Evolutionary conservation across 2,329 filamentous ascomycete species (phyloP).

Genomic region (Cyphellophora europaea): DNA sequence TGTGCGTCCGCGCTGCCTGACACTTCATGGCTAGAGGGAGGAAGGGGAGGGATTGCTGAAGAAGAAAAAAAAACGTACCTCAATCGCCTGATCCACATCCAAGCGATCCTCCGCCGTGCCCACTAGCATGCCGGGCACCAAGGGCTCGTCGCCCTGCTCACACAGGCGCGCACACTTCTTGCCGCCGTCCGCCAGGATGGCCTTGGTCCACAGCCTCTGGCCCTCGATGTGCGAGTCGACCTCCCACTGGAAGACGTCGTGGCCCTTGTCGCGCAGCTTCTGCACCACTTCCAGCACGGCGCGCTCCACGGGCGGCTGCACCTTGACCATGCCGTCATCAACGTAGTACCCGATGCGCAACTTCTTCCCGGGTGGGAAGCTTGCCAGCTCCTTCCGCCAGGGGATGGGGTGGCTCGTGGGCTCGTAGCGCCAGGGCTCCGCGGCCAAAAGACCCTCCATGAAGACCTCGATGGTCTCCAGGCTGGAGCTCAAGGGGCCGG

Average conservation of each 20-base stretch:
- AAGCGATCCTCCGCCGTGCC: constrained; percentile 22
- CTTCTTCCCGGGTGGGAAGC: constrained; percentile 26
- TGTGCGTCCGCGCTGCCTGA: no score
- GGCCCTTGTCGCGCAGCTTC: background rate
- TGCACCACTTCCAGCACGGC: constrained; percentile 14
- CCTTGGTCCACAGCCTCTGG: constrained; percentile 23
- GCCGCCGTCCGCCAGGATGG: constrained; percentile 25
- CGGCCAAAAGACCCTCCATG: constrained; percentile 28
- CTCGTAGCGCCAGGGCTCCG: constrained; percentile 45
- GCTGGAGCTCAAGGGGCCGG: constrained; percentile 46
- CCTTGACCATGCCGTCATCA: constrained; percentile 46
- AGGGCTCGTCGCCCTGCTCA: constrained; percentile 18
- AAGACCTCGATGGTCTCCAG: constrained; percentile 37
- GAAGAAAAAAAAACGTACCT: constrained; percentile 3
- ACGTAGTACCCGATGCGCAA: constrained; percentile 41
- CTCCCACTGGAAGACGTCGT: constrained; percentile 31
- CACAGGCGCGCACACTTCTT: constrained; percentile 21
- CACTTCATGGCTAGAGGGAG: background rate
- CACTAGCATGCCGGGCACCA: constrained; percentile 26
- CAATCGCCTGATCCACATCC: constrained; percentile 18
- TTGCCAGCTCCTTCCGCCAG: constrained; percentile 41
- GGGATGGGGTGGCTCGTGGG: constrained; percentile 44
- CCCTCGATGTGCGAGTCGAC: constrained; percentile 17
- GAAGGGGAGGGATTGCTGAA: background rate
- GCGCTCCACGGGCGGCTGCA: constrained; percentile 47